Base-by-base conservation (phyloP, 2,329 filamentous ascomycete genomes). In the Aspergillus sp. region DNA sequence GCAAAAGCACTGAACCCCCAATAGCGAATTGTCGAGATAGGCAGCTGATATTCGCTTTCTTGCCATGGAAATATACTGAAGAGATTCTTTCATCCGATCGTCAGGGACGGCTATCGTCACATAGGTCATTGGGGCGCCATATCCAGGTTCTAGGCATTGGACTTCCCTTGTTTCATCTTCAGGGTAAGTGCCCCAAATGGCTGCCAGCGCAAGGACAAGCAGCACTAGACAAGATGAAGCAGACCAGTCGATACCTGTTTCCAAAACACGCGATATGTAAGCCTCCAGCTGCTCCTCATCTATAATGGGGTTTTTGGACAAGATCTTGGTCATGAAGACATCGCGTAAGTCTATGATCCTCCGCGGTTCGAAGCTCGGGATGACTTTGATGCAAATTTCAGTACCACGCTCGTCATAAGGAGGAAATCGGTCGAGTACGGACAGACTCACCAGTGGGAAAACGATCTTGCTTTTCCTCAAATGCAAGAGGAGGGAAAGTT, bases 161-260 rank as follows among this genome's bases (percentile, higher is more conserved):
- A 64, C 50, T 47, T 64, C 60, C 19, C 64, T 60, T 6, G 62
- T 60, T 50, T 67, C 65, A 9, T 63, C 59, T 27, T 66, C 63
- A 0, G 65, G 65, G 44, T 67, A 67, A 40, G 66, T 60, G 12
- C 65, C 65, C 65, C 65, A 67, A 44, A 67, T 64, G 9, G 65
- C 64, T 9, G 65, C 65, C 40, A 67, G 61, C 5, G 65, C 64
- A 56, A 67, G 58, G 30, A 66, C 57, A 15, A 67, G 62, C 8
- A 67, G 51, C 11, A 66, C 59, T 30, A 67, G 51, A 33, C 65
- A 67, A 1, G 65, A 67, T 6, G 64, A 61, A 15, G 63, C 54
- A 8, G 60, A 66, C 64, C 65, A 66, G 53, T 67, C 64, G 24
- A 66, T 54, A 11, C 65, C 65, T 15, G 63, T 66, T 58, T 66